Base-by-base conservation (phyloP, 345 rosid genomes). In the Excoecaria cochinchinensis region DNA sequence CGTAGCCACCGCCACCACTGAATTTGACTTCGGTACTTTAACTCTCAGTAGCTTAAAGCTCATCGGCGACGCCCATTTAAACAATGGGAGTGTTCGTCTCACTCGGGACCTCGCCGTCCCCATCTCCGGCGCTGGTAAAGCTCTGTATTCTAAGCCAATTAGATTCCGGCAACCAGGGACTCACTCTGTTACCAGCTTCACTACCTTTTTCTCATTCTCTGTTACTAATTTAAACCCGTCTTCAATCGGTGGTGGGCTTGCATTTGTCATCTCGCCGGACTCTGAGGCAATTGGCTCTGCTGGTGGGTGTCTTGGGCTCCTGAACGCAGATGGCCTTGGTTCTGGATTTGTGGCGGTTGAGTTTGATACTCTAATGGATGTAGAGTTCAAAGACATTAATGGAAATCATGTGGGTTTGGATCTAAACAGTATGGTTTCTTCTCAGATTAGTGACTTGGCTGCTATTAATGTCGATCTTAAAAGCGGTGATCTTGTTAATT, bases 351-450 rank as follows among this genome's bases (percentile, higher is more conserved):
- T 96, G 2, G 99, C 99, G 67, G 90, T 96, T 21, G 99, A 96
- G 74, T 96, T 92, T 59, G 99, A 96, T 72, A 96, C 98, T 4
- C 82, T 93, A 0, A 96, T 90, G 99, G 99, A 96, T 73, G 89
- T 93, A 16, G 87, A 84, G 80, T 93, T 86, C 78, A 85, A 79
- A 52, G 99, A 96, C 77, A 87, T 96, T 48, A 96, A 96, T 57
- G 98, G 98, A 17, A 96, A 96, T 75, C 99, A 96, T 58, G 94
- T 96, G 66, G 99, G 99, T 36, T 80, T 96, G 83, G 99, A 96
- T 85, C 91, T 96, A 51, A 88, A 86, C 84, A 84, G 77, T 70
- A 78, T 96, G 90, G 92, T 93, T 76, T 96, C 99, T 16, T 21
- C 86, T 1, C 85, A 91, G 39, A 91, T 85, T 14, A 74, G 83